These are phyloP conservation scores for Trifolium pratense DNA, from an alignment of 306 rosid species.

Conservation along the genomic window DNA sequence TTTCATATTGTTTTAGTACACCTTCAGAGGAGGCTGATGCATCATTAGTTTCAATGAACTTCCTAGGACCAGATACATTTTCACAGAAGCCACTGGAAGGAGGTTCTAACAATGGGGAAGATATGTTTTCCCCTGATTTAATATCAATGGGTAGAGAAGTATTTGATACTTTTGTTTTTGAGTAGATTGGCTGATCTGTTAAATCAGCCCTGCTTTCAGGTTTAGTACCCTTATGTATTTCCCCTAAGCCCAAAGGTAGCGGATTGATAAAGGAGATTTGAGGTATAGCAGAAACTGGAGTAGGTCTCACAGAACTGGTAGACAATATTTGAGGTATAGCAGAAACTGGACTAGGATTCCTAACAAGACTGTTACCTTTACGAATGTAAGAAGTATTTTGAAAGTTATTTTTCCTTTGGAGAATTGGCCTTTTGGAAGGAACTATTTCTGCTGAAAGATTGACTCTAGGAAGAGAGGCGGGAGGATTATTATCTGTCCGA, in stretches of 20 bases:
- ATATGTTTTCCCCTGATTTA: conserved; percentile 49
- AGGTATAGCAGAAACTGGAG: conserved; percentile 57
- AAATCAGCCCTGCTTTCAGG: conserved; percentile 52
- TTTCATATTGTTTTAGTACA: conserved; percentile 44
- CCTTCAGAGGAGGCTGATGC: conserved; percentile 48
- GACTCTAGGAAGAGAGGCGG: conserved; percentile 39
- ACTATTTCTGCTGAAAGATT: conserved; percentile 45
- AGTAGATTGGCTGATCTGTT: conserved; percentile 42
- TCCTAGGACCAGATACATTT: conserved; percentile 50
- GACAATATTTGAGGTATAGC: conserved; percentile 53
- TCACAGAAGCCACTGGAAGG: conserved; percentile 53
- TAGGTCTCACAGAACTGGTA: conserved; percentile 63
- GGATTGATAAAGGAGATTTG: conserved; percentile 48
- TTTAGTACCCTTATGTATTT: conserved; percentile 48
- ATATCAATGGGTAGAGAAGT: conserved; percentile 44
- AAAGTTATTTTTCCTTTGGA: conserved; percentile 52
- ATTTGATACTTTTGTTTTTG: conserved; percentile 46
- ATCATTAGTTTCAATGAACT: conserved; percentile 46
- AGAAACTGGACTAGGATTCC: conserved; percentile 68
- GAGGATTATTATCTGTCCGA: conserved; percentile 54
- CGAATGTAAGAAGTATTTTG: conserved; percentile 82
- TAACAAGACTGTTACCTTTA: conserved; percentile 81
- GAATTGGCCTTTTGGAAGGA: conserved; percentile 59
- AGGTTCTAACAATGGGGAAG: conserved; percentile 52
- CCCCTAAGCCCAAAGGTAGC: conserved; percentile 54